Base-by-base conservation (phyloP, 2,329 filamentous ascomycete genomes). In the Neopestalotiopsis sp. region DNA sequence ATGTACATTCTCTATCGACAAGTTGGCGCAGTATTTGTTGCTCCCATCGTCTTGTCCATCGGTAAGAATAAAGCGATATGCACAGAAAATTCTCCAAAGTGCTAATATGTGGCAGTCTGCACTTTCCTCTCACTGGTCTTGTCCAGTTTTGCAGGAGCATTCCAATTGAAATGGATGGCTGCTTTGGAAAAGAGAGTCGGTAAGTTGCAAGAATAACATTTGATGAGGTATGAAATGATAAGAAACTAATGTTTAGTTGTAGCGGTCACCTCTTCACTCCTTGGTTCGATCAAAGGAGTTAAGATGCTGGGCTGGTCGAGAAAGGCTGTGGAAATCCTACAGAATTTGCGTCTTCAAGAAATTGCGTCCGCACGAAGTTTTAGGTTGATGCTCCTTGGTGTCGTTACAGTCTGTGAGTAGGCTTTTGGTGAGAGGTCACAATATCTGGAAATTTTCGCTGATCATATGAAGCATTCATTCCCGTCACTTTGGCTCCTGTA, bases 281-380 rank as follows among this genome's bases (percentile, higher is more conserved):
- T 70, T 24, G 69, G 67, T 30, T 69, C 62, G 17, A 66, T 70
- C 1, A 69, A 70, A 45, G 62, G 63, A 5, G 59, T 70, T 17
- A 70, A 70, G n/a, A 70, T 70, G 69, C 58, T 70, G 4, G 69
- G 69, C 28, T 67, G 56, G 67, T 45, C 62, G n/a, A 63, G 28
- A 24, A 63, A 52, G 20, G 57, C 58, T 14, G 62, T 38, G 7
- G 64, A 67, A 24, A 38, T 63, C 2, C 40, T 70, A 14, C 69
- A 70, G 13, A 17, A 64, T 4, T 42, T 69, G 45, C 67, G 69
- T 14, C 32, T 70, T 24, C 57, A 24, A 12, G 69, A 70, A 24
- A 67, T 70, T 6, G 58, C 45, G 4, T 66, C 63, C 9, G 67
- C 67, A 40, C 40, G 64, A 42, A 67, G 38, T 6, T 70, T 70